Evolutionary conservation across 2,329 filamentous ascomycete genomes (phyloP).

Genomic region (Didymosphaeria variabile): DNA sequence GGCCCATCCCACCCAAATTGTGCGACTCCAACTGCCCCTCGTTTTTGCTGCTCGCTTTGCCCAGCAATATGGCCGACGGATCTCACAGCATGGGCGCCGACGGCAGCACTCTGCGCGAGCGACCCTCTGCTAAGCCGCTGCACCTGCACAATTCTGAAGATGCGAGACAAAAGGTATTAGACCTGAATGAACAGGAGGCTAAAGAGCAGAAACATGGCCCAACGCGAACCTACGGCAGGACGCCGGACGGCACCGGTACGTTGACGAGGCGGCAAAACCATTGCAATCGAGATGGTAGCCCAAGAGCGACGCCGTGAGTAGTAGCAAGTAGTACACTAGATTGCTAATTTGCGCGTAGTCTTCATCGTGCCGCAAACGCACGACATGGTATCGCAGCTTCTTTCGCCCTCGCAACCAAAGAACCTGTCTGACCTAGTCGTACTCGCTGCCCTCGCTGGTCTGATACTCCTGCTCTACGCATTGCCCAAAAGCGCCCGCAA

Average conservation of each 20-base stretch:
- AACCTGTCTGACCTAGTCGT: slow-evolving; percentile 88
- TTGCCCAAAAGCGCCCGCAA: slow-evolving; percentile 75
- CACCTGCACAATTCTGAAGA: slow-evolving; percentile 41
- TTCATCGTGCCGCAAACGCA: slow-evolving; percentile 96
- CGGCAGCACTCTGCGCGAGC: slow-evolving; percentile 41
- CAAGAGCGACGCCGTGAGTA: slow-evolving; percentile 6
- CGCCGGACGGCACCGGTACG: slow-evolving; percentile 88
- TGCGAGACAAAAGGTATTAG: slow-evolving; percentile 58
- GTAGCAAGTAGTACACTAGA: slow-evolving; percentile 11
- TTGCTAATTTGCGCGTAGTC: slow-evolving; percentile 63
- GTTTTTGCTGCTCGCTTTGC: slow-evolving; percentile 20
- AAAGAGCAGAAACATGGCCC: slow-evolving; percentile 58
- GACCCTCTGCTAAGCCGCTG: slow-evolving; percentile 39
- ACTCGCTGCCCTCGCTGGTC: slow-evolving; percentile 76
- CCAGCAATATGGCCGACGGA: slow-evolving; percentile 39
- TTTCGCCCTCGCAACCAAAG: slow-evolving; percentile 94
- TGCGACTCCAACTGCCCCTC: slow-evolving; percentile 29
- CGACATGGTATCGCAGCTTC: slow-evolving; percentile 98
- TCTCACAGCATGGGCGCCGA: slow-evolving; percentile 30
- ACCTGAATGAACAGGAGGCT: slow-evolving; percentile 61
- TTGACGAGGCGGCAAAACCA: slow-evolving; percentile 27
- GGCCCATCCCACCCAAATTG: slow-evolving; percentile 13
- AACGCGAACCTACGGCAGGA: slow-evolving; percentile 88
- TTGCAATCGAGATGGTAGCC: not conserved
- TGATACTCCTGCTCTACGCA: slow-evolving; percentile 76